A percentile compares a stretch with the other conserved stretches of the same genome.
Conservation (phyloP, 2,329 filamentous ascomycete genomes). For the Diaporthe sp. region DNA sequence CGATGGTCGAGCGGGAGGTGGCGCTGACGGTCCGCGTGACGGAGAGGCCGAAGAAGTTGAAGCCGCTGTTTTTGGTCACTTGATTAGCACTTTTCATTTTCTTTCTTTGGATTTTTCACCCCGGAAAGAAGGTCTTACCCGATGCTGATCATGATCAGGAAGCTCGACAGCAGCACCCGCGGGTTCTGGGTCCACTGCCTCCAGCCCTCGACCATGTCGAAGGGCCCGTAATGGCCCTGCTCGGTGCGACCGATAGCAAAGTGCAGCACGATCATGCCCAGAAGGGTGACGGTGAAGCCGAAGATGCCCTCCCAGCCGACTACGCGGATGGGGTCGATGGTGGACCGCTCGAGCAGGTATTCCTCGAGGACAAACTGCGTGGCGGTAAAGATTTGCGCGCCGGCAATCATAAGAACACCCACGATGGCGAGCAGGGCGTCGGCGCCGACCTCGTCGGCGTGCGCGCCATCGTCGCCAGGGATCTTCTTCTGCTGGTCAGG, state of each 20-base stretch:
- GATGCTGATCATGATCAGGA: conserved; percentile 98
- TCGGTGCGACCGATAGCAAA: conserved; percentile 81
- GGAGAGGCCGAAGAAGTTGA: conserved; percentile 98
- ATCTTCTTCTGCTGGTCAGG: conserved; percentile 71
- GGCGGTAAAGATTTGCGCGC: conserved; percentile 96
- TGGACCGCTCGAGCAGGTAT: conserved; percentile 80
- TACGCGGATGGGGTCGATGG: conserved; percentile 84
- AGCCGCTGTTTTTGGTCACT: conserved; percentile 73
- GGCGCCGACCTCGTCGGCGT: conserved; percentile 55
- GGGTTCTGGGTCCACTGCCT: conserved; percentile 82
- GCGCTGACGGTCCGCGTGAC: conserved; percentile 92
- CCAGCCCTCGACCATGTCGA: conserved; percentile 90
- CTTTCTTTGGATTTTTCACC: conserved; percentile 6
- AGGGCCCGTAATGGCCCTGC: conserved; percentile 83
- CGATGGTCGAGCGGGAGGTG: conserved; percentile 94
- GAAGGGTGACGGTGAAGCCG: conserved; percentile 83
- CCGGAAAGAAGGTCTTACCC: conserved; percentile 71
- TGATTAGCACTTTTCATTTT: conserved; percentile 24
- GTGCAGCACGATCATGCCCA: conserved; percentile 87
- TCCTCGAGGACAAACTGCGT: conserved; percentile 97
- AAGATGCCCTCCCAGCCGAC: conserved; percentile 98
- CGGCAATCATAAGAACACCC: conserved; percentile 91
- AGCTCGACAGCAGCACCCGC: conserved; percentile 80
- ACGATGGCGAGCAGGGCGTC: conserved; percentile 78
- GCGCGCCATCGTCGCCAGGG: conserved; percentile 47